These are phyloP conservation scores for Strobilomyces echinocephalus DNA, from an alignment of 768 basidiomycete species.

Conservation along the genomic window DNA sequence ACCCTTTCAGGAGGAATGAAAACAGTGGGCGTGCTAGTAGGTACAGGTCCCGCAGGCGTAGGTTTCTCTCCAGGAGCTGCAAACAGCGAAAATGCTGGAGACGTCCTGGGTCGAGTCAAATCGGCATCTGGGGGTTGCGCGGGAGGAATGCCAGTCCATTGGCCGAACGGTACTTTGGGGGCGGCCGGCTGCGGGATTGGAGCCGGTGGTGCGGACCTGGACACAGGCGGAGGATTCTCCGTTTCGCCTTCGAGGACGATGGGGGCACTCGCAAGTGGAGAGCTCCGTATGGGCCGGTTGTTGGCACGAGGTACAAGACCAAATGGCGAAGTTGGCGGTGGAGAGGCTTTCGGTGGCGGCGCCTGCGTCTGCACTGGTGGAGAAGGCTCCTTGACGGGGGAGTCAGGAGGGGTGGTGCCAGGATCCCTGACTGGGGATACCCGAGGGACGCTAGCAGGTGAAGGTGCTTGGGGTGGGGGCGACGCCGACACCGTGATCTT, in stretches of 20 bases:
- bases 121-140: slow-evolving; percentile 19
- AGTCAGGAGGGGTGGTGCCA: slow-evolving; percentile 62
- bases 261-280: slow-evolving; percentile 61
- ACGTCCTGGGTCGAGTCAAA: slow-evolving; percentile 41
- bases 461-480: slow-evolving; percentile 27
- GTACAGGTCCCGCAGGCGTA: slow-evolving; percentile 4
- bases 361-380: slow-evolving; percentile 10
- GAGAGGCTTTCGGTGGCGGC: slow-evolving; percentile 15
- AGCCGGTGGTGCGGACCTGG: slow-evolving; percentile 18
- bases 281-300: slow-evolving; percentile 63
- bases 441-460: slow-evolving; percentile 16
- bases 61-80: slow-evolving; percentile 13
- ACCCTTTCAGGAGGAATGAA: slow-evolving; percentile 1
- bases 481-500: slow-evolving; percentile 34
- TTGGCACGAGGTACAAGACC: slow-evolving; percentile 47
- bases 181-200: slow-evolving; percentile 34
- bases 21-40: slow-evolving; percentile 1
- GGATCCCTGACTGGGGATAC: slow-evolving; percentile 35
- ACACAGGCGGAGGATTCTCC: slow-evolving; percentile 8
- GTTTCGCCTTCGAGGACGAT: slow-evolving; percentile 41
- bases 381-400: slow-evolving; percentile 46
- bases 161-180: slow-evolving; percentile 37
- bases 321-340: slow-evolving; percentile 34
- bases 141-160: slow-evolving; percentile 24
- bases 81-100: slow-evolving; percentile 40